phyloP scores from a whole-genome alignment of 192 early-diverging fungal genomes.

The Coemansia sp. region DNA sequence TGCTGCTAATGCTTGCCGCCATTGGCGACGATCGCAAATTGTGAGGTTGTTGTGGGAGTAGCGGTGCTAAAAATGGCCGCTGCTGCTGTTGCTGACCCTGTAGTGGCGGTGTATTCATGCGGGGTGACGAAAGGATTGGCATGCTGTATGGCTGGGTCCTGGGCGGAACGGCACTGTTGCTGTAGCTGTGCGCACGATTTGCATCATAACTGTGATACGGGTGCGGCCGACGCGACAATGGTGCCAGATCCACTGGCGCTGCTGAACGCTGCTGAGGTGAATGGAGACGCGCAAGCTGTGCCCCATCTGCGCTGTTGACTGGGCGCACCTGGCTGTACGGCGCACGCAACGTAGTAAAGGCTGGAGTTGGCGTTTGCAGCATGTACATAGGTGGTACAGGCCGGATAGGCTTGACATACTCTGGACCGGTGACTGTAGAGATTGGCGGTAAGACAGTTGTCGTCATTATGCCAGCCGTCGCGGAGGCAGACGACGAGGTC shows the following conservation, averaged over 20 bases:
- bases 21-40: conserved; percentile 32
- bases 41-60: conserved; percentile 3
- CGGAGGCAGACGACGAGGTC: neutral
- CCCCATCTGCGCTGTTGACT: conserved; percentile 10
- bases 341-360: conserved; percentile 17
- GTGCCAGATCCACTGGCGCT: conserved; percentile 27
- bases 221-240: conserved; percentile 40
- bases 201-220: conserved; percentile 24
- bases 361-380: conserved; percentile 15
- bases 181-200: conserved; percentile 6
- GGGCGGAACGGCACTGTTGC: conserved; percentile 5
- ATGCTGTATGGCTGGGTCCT: neutral
- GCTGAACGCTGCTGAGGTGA: conserved; percentile 29
- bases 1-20: conserved; percentile 12
- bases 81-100: neutral
- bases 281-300: conserved; percentile 41
- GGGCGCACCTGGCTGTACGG: conserved; percentile 34
- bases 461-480: neutral
- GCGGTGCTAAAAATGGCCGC: conserved; percentile 7
- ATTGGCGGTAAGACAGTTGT: conserved; percentile 33
- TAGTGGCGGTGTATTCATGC: conserved; percentile 6
- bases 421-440: conserved; percentile 10
- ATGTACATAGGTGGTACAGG: neutral
- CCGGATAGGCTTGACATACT: conserved; percentile 2
- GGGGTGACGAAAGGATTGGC: conserved; percentile 1